These are phyloP conservation scores for Artemisia argyi DNA, from an alignment of 129 eudicot species.

Conservation along the genomic window DNA sequence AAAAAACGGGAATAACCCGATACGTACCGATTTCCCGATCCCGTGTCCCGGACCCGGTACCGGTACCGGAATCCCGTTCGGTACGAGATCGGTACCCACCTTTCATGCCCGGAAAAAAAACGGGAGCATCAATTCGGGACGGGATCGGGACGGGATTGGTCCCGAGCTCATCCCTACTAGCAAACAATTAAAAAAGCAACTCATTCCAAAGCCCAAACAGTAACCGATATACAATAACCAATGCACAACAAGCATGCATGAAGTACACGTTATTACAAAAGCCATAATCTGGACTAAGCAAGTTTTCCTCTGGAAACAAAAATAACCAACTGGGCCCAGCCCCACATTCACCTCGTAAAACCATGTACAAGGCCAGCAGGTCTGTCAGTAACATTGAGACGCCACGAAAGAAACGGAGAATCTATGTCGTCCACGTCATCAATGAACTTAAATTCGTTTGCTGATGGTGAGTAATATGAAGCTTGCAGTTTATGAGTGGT, in stretches of 20 bases:
- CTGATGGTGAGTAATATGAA: slow-evolving; percentile 49
- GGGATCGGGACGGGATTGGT: too few relatives aligned
- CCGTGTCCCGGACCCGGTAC: too few relatives aligned
- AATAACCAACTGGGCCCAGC: neutral
- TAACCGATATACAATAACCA: slow-evolving; percentile 16
- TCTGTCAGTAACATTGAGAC: slow-evolving; percentile 65
- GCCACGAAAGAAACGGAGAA: slow-evolving; percentile 72
- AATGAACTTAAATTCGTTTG: slow-evolving; percentile 66
- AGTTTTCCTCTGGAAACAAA: slow-evolving; percentile 23
- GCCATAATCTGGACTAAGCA: slow-evolving; percentile 2
- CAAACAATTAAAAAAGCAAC: neutral
- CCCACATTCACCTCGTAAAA: slow-evolving; percentile 59
- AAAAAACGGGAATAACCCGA: too few relatives aligned
- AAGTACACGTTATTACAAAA: slow-evolving; percentile 31
- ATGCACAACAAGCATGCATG: slow-evolving; percentile 15
- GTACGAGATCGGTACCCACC: too few relatives aligned
- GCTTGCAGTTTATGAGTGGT: slow-evolving; percentile 59
- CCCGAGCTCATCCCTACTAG: too few relatives aligned
- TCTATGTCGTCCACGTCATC: slow-evolving; percentile 67
- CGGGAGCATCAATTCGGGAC: too few relatives aligned
- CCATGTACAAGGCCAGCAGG: slow-evolving; percentile 62
- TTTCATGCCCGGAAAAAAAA: too few relatives aligned
- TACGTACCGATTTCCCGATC: too few relatives aligned
- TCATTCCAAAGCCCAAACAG: slow-evolving; percentile 23
- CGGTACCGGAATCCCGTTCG: too few relatives aligned